phyloP scores from a whole-genome alignment of 768 basidiomycete species.

The Podaxis sp. region DNA sequence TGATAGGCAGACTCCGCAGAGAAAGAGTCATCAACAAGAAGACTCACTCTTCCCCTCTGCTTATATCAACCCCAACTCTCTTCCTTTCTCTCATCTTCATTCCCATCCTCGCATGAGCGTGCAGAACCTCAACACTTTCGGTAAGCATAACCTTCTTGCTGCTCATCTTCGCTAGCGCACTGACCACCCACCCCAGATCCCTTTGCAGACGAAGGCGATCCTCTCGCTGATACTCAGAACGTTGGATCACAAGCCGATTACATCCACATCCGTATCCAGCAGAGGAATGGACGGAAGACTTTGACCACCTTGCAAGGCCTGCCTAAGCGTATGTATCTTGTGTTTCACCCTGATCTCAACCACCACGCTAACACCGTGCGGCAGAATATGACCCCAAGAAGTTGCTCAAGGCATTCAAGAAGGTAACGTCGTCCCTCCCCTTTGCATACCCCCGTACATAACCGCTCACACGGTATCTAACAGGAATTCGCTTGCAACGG shows the following conservation, averaged over 20 bases:
- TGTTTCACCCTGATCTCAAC: constrained; percentile 9
- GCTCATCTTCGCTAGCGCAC: not conserved
- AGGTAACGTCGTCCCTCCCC: constrained; percentile 47
- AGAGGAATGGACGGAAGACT: constrained; percentile 98
- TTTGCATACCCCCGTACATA: constrained; percentile 3
- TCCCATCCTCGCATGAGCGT: constrained; percentile 85
- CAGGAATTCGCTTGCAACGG: constrained; percentile 99
- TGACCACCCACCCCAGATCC: constrained; percentile 58
- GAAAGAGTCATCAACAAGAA: constrained; percentile 14
- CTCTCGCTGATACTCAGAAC: constrained; percentile 69
- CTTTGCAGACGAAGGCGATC: constrained; percentile 93
- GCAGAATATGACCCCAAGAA: constrained; percentile 97
- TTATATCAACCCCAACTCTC: constrained; percentile 29
- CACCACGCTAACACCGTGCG: constrained; percentile 11
- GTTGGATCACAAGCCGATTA: constrained; percentile 81
- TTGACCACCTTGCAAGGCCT: constrained; percentile 96
- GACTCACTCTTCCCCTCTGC: constrained; percentile 23
- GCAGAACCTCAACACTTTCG: constrained; percentile 85
- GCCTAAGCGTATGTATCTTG: constrained; percentile 69
- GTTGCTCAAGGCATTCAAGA: constrained; percentile 98
- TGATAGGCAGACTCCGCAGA: constrained; percentile 17
- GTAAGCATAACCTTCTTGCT: constrained; percentile 37
- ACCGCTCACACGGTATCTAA: constrained; percentile 3
- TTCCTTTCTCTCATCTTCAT: constrained; percentile 36
- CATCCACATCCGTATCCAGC: constrained; percentile 97